These are phyloP conservation scores for Phialocephala sp. DNA, from an alignment of 2,329 filamentous ascomycete species.

Conservation along the genomic window DNA sequence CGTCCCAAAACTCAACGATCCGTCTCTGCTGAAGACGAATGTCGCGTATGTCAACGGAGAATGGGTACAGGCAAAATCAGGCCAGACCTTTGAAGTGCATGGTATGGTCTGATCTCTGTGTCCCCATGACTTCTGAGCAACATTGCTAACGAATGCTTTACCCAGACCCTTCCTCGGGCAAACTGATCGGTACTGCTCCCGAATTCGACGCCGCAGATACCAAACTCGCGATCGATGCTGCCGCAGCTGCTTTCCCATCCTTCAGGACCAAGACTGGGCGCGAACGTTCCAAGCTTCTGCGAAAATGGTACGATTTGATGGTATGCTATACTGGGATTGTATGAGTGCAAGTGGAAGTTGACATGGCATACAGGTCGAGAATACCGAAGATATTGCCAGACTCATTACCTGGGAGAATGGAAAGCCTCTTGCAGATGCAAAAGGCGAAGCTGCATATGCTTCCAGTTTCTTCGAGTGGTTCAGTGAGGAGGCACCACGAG, in stretches of 20 bases:
- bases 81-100: conserved; percentile 88
- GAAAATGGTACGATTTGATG: conserved; percentile 83
- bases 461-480: conserved; percentile 84
- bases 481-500: conserved; percentile 75
- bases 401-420: conserved; percentile 92
- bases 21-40: conserved; percentile 82
- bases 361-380: conserved; percentile 52
- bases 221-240: conserved; percentile 82
- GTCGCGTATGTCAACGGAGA: conserved; percentile 87
- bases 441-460: conserved; percentile 74
- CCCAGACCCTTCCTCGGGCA: conserved; percentile 80
- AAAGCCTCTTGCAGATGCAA: conserved; percentile 78
- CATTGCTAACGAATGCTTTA: not conserved
- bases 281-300: conserved; percentile 74
- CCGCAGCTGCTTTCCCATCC: conserved; percentile 72
- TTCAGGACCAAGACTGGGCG: conserved; percentile 77
- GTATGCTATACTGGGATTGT: conserved; percentile 41
- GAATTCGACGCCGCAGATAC: conserved; percentile 84
- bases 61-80: conserved; percentile 85
- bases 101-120: conserved; percentile 50
- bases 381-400: conserved; percentile 79
- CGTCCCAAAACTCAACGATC: conserved; percentile 70
- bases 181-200: conserved; percentile 80
- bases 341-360: conserved; percentile 8
- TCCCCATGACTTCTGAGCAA: not conserved